Evolutionary conservation across 2,329 filamentous ascomycete species (phyloP).

Genomic region (Colletotrichum sidae): DNA sequence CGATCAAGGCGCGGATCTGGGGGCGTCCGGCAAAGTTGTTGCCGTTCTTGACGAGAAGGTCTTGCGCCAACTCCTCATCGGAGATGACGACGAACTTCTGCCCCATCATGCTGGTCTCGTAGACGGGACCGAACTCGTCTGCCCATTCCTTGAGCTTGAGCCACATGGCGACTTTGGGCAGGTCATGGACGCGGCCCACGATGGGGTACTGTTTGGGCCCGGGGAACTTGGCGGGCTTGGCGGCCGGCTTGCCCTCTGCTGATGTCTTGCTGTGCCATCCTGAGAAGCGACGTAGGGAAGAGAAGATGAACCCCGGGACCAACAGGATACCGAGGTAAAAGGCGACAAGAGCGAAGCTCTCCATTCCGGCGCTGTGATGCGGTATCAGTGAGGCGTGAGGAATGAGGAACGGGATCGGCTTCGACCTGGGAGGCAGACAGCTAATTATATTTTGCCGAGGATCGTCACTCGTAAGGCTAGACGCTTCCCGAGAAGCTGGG

Average conservation of each 20-base stretch:
- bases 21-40: conserved; percentile 63
- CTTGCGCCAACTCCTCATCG: conserved; percentile 60
- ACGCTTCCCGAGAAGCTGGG: no score
- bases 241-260: conserved; percentile 17
- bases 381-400: no score
- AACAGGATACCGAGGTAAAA: conserved; percentile 56
- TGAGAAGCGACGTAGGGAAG: conserved; percentile 52
- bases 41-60: conserved; percentile 61
- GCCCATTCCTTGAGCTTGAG: conserved; percentile 64
- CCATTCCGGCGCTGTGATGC: conserved; percentile 44
- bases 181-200: conserved; percentile 60
- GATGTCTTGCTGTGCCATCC: conserved; percentile 42
- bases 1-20: conserved; percentile 60
- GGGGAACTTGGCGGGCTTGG: conserved; percentile 51
- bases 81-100: conserved; percentile 58
- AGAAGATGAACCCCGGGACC: conserved; percentile 56
- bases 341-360: conserved; percentile 52
- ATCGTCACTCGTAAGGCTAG: no score
- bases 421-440: no score
- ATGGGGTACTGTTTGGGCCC: conserved; percentile 61
- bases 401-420: no score
- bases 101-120: conserved; percentile 53
- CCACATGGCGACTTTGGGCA: conserved; percentile 60
- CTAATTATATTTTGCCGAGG: no score
- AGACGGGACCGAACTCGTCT: conserved; percentile 56